Base-by-base conservation (phyloP, 306 rosid species). In the Cicer yamashitae region DNA sequence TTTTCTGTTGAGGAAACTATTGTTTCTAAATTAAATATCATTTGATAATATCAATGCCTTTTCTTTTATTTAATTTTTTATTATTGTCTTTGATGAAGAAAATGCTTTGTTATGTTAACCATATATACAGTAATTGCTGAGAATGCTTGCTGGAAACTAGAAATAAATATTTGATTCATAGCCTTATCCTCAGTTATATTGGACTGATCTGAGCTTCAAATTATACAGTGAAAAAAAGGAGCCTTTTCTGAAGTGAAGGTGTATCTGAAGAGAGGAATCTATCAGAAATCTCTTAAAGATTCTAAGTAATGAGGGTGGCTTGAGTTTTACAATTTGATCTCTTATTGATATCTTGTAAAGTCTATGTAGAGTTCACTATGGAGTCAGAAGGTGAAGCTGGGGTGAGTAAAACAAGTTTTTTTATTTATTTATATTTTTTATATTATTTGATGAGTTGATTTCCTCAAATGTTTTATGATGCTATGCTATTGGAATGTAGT, bases 301-400 rank as follows among this genome's bases (percentile, higher is more conserved):
- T 39, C 43, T 38, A 48, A 65, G 66, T 11, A 1, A 85, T 85
- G 88, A 83, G 45, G 67, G 53, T 85, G 83, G 79, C 75, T 54
- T 79, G 70, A 56, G 67, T 30, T 4, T 12, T 70, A 65, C 39
- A 74, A 70, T 50, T 74, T 71, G 74, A 75, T 52, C 74, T 77
- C 77, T 82, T 78, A 51, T 81, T 77, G 68, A 4, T 4, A 30
- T 30, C 30, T 70, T 77, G 66, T 76, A 67, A 40, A 53, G 48
- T 80, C 48, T 67, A 53, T 47, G 78, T 69, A 66, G 76, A 67
- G 67, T 83, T 57, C 70, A 39, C 71, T 37, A 91, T 94, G 99
- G 99, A 90, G 72, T 79, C 91, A 50, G 93, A 84, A 82, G 88
- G 85, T 65, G 93, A 89, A 83, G 85, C 90, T 82, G 91, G 78